phyloP scores from a whole-genome alignment of 176 grass and related monocot genomes.

The Poa annua region DNA sequence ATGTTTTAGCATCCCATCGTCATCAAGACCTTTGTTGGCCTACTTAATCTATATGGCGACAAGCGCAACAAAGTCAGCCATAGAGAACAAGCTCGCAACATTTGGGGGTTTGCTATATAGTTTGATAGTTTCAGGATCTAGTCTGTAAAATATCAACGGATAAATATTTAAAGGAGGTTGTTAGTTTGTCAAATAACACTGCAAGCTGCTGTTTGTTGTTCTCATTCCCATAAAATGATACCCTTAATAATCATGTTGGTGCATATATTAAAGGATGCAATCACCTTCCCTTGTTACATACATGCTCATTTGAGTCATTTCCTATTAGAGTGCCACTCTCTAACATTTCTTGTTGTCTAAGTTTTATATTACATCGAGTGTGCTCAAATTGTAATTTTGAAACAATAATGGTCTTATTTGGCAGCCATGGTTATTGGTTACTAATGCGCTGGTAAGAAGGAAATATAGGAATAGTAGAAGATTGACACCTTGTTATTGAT shows the following conservation, averaged over 20 bases:
- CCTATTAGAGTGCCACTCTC: neutral
- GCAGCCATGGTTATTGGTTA: constrained; percentile 5
- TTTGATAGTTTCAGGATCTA: neutral
- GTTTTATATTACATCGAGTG: neutral
- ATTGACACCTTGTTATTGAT: neutral
- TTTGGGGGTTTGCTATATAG: neutral
- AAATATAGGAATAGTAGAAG: neutral
- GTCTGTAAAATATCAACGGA: neutral
- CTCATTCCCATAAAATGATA: neutral
- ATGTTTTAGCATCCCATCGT: neutral
- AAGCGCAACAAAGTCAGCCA: neutral
- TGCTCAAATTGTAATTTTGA: neutral
- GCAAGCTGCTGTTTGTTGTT: neutral
- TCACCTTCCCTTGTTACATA: neutral
- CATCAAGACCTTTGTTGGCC: neutral
- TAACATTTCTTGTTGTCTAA: neutral
- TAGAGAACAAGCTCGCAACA: neutral
- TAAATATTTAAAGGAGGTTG: constrained; percentile 1
- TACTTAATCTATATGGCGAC: neutral
- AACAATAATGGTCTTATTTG: neutral
- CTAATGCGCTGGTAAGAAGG: neutral
- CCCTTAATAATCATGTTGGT: neutral
- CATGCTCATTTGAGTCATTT: neutral
- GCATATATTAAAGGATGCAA: neutral
- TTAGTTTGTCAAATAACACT: neutral